Base-by-base conservation (phyloP, 139 green algal genomes). In the Chlorella vulgaris region DNA sequence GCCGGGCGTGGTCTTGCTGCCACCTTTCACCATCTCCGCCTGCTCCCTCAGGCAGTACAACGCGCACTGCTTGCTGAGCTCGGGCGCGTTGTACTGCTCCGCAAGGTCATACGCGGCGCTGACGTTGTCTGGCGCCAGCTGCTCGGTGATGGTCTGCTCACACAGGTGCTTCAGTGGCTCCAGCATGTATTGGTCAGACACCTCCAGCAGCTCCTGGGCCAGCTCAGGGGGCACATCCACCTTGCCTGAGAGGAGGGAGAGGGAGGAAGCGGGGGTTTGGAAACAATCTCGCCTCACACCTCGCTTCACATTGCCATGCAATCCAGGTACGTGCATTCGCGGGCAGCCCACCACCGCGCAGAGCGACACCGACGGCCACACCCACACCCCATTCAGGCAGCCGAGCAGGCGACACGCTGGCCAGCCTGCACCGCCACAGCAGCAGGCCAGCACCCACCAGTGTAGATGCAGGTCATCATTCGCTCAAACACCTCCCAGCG, bases 391-490 rank as follows among this genome's bases (percentile, higher is more conserved):
- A n/a, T n/a, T n/a, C n/a, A n/a, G n/a, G n/a, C n/a, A n/a, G n/a
- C n/a, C n/a, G n/a, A n/a, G n/a, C n/a, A n/a, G n/a, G n/a, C n/a
- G n/a, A n/a, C n/a, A n/a, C n/a, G n/a, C n/a, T n/a, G n/a, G n/a
- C n/a, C n/a, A n/a, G n/a, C n/a, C n/a, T n/a, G n/a, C n/a, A n/a
- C n/a, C n/a, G n/a, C n/a, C n/a, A n/a, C n/a, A n/a, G n/a, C n/a
- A n/a, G n/a, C n/a, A n/a, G n/a, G n/a, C n/a, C n/a, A n/a, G n/a
- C n/a, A 21, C 65, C 85, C 84, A 77, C 93, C 93, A 18, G 95
- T 98, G 91, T 99, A 99, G 63, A 97, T 94, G 88, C 94, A 98
- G 13, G 53, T 76, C 93, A 97, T 97, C 93, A 97, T 97, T 76
- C 88, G 85, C 83, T 97, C 88, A 78, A 98, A 98, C 4, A 97